Evolutionary conservation across 2,329 filamentous ascomycete genomes (phyloP).

Genomic region (Colletotrichum australisinense): DNA sequence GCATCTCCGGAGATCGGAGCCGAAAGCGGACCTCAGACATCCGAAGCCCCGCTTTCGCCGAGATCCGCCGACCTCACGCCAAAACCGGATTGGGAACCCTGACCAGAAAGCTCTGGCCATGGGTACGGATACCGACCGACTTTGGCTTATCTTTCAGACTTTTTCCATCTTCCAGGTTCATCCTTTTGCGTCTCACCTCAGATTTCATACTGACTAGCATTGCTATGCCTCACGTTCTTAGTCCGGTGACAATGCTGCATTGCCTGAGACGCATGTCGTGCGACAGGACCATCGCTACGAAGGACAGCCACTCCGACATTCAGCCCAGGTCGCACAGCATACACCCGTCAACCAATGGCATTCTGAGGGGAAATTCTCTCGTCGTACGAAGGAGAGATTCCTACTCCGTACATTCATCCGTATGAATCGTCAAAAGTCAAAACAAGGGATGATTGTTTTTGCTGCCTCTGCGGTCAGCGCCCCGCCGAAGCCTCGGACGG

Average conservation of each 20-base stretch:
- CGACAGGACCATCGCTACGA: too few relatives aligned
- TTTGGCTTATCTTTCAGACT: slow-evolving; percentile 10
- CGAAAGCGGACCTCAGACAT: slow-evolving; percentile 17
- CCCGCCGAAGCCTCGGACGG: slow-evolving; percentile 9
- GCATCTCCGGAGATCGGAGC: slow-evolving; percentile 24
- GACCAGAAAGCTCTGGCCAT: slow-evolving; percentile 2
- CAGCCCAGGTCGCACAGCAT: background rate
- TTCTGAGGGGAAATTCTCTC: background rate
- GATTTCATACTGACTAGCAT: background rate
- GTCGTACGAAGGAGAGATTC: too few relatives aligned
- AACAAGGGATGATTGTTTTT: background rate
- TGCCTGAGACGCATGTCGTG: background rate
- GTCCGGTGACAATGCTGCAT: background rate
- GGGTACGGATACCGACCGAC: background rate
- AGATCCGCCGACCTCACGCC: background rate
- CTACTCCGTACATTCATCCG: too few relatives aligned
- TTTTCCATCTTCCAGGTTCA: background rate
- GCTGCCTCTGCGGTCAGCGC: background rate
- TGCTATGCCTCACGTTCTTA: too few relatives aligned
- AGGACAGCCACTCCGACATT: background rate
- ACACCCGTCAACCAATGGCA: background rate
- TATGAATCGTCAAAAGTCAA: background rate
- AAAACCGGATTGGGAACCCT: slow-evolving; percentile 5
- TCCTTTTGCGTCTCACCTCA: background rate
- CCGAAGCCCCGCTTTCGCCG: slow-evolving; percentile 7